These are phyloP conservation scores for Lasiosphaeria miniovina DNA, from an alignment of 495 filamentous ascomycete genomes.

Conservation along the genomic window DNA sequence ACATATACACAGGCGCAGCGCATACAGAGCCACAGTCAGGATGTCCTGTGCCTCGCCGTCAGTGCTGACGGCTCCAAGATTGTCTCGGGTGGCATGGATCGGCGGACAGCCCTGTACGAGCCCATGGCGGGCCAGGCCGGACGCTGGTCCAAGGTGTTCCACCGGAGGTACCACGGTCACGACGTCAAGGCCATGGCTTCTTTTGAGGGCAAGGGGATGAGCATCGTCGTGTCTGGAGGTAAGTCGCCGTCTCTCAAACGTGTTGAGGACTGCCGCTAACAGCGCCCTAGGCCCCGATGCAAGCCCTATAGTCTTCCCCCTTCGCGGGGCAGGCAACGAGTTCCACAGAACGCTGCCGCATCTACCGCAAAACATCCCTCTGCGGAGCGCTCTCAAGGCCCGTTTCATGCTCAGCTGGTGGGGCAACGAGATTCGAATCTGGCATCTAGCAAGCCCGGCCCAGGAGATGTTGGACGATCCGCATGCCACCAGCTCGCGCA, in stretches of 20 bases:
- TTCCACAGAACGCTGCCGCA: slow-evolving; percentile 72
- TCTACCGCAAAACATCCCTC: slow-evolving; percentile 70
- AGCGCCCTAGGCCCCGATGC: slow-evolving; percentile 71
- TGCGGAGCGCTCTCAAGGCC: slow-evolving; percentile 66
- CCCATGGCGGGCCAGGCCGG: slow-evolving; percentile 54
- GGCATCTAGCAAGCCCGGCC: slow-evolving; percentile 58
- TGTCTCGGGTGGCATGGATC: slow-evolving; percentile 89
- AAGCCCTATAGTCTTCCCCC: slow-evolving; percentile 72
- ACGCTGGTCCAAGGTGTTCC: slow-evolving; percentile 81
- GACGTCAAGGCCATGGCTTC: slow-evolving; percentile 95
- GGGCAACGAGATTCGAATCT: slow-evolving; percentile 83
- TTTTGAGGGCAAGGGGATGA: slow-evolving; percentile 79
- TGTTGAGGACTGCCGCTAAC: slow-evolving; percentile 30
- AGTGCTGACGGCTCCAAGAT: slow-evolving; percentile 78
- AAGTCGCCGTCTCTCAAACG: slow-evolving; percentile 27
- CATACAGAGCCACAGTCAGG: slow-evolving; percentile 81
- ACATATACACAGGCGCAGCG: slow-evolving; percentile 83
- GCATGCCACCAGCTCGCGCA: slow-evolving; percentile 31
- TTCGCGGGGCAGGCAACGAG: slow-evolving; percentile 77
- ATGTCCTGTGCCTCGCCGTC: slow-evolving; percentile 78
- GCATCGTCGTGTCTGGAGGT: slow-evolving; percentile 91
- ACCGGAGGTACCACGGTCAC: slow-evolving; percentile 79
- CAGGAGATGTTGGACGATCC: slow-evolving; percentile 43
- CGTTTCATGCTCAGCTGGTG: slow-evolving; percentile 88
- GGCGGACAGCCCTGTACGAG: slow-evolving; percentile 76